A percentile compares a stretch with the other conserved stretches of the same genome.
These are phyloP conservation scores for Phytophthora foliorum DNA, from an alignment of 352 stramenopile species.

Conservation along the genomic window DNA sequence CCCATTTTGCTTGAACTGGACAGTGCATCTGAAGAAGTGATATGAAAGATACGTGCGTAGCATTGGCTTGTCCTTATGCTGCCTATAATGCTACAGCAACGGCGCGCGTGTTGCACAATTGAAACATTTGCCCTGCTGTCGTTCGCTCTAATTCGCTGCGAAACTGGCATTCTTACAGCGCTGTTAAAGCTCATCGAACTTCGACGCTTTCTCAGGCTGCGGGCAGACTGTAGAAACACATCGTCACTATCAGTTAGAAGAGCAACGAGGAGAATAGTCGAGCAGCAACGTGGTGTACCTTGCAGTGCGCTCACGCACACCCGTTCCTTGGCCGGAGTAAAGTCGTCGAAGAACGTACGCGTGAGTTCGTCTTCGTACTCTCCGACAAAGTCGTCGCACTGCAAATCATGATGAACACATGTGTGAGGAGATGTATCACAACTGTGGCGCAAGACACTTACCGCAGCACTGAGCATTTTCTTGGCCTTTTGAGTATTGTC, in stretches of 20 bases:
- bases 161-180: neutral
- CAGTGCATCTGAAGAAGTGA: neutral
- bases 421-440: neutral
- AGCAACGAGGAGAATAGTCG: neutral
- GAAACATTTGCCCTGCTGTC: neutral
- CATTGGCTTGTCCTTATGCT: conserved; percentile 26
- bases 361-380: conserved; percentile 87
- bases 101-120: neutral
- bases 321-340: conserved; percentile 67
- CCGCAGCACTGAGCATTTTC: conserved; percentile 66
- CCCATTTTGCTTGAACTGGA: neutral
- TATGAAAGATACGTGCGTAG: conserved; percentile 20
- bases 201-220: conserved; percentile 16
- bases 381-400: conserved; percentile 85
- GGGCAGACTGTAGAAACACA: conserved; percentile 28
- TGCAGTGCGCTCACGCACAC: conserved; percentile 61
- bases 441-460: conserved; percentile 27
- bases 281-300: conserved; percentile 38
- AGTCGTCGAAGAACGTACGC: conserved; percentile 81
- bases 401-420: neutral
- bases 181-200: conserved; percentile 57
- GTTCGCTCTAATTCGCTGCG: conserved; percentile 16
- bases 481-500: conserved; percentile 58
- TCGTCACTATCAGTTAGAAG: neutral
- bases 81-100: conserved; percentile 16